Evolutionary conservation across 768 basidiomycete genomes (phyloP).

Genomic region (Infundibulicybe gibba): DNA sequence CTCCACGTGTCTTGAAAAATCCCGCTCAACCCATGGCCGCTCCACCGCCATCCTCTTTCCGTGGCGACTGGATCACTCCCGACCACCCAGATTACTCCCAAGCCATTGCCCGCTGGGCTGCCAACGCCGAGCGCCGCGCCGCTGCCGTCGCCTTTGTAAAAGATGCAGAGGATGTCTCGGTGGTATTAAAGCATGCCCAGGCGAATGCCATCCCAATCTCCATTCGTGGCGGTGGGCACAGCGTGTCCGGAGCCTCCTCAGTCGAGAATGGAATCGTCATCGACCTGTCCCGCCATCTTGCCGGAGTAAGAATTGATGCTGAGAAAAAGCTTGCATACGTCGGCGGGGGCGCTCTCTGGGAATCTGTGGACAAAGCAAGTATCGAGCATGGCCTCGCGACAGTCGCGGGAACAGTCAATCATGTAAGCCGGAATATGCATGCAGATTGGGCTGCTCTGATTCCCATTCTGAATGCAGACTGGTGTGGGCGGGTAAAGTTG

Average conservation of each 20-base stretch:
- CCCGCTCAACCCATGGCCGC: too few relatives aligned
- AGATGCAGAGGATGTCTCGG: conserved; percentile 22
- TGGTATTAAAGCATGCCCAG: conserved; percentile 23
- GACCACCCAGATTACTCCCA: conserved; percentile 21
- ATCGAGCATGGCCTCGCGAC: conserved; percentile 29
- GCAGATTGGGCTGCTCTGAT: neutral
- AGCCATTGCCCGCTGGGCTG: conserved; percentile 32
- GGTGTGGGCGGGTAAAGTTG: neutral
- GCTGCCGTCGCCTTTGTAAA: conserved; percentile 29
- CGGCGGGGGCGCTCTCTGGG: conserved; percentile 31
- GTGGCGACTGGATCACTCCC: conserved; percentile 14
- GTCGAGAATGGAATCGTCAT: conserved; percentile 34
- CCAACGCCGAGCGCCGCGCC: conserved; percentile 25
- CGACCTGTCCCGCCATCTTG: conserved; percentile 30
- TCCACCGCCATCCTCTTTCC: neutral
- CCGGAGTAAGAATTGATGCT: conserved; percentile 21
- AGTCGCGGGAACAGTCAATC: conserved; percentile 26
- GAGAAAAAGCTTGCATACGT: conserved; percentile 21
- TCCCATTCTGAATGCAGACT: neutral
- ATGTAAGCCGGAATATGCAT: conserved; percentile 15
- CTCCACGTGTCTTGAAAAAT: too few relatives aligned
- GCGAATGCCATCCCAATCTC: conserved; percentile 22
- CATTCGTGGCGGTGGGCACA: conserved; percentile 36
- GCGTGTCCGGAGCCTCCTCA: conserved; percentile 28
- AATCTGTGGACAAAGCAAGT: conserved; percentile 26